Conservation (phyloP, 176 grass and related monocot species). For the Chloris gayana region DNA sequence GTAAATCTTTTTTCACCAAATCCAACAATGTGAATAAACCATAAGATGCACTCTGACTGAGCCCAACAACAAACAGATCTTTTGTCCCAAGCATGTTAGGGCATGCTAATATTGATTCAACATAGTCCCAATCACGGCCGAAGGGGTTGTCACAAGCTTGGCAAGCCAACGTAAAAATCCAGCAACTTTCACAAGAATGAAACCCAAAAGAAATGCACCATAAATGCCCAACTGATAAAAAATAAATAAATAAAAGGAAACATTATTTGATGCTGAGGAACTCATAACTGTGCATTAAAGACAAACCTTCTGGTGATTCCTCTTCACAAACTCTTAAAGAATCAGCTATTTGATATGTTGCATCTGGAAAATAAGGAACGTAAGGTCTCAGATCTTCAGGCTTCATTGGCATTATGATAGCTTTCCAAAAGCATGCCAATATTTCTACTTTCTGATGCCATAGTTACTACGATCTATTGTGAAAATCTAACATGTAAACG, state of each 20-base stretch:
- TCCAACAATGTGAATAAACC: background rate
- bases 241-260: background rate
- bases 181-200: background rate
- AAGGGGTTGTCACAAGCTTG: background rate
- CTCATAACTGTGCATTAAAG: background rate
- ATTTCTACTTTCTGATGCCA: background rate
- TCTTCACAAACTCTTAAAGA: slow-evolving; percentile 13
- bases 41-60: background rate
- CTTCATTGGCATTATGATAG: background rate
- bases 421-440: background rate
- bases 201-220: background rate
- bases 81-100: background rate
- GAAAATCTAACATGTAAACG: background rate
- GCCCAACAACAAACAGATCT: background rate
- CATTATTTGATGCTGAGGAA: background rate
- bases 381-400: background rate
- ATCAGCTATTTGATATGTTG: slow-evolving; percentile 15
- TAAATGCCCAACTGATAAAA: background rate
- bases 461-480: background rate
- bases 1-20: background rate
- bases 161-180: background rate
- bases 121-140: no score
- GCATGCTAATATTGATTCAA: background rate
- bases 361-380: slow-evolving; percentile 22
- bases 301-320: slow-evolving; percentile 23